Evolutionary conservation across 179 eudicot species (phyloP), one percentile per base, ranked within the genome.

Genomic region (Pouteria campechiana): DNA sequence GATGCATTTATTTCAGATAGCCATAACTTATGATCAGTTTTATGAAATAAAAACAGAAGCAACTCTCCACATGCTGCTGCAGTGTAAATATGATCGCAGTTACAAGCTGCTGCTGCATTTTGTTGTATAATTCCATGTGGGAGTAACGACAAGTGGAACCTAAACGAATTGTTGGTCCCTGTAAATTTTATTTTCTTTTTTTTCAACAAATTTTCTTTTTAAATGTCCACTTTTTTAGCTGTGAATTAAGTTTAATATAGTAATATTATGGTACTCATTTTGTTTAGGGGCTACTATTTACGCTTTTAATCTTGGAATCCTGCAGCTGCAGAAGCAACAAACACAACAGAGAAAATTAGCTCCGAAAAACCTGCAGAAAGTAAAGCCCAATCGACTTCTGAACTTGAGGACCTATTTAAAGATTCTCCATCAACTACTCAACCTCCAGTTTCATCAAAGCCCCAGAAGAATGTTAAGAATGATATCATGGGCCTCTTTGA

Each of bases 401-500:
- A 71, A 67, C 55, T 90, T 54, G 98, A 82, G 64, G 94, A 86
- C 66, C 65, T 90, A 37, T 87, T 85, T 39, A 68, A 72, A 31
- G 84, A 72, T 60, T 56, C 78, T 23, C 52, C 81, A 63, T 52
- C 77, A 32, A 43, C 73, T 43, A 45, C 58, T 41, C 47, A 73
- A 58, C 57, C 75, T 53, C 39, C 62, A 32, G 63, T 41, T 31
- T 9, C 64, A 32, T 72, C 39, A 48, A 75, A 79, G 50, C 90
- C 80, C 49, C 73, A 72, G 52, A 90, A 86, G 59, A 93, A 81
- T 77, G 77, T 67, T 19, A 86, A 74, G 71, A 76, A 77, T 61
- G 98, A 90, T 64, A 86, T 90, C 30, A 86, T 90, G 98, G 79
- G 94, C 57, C 98, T 90, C 40, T 90, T 90, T 73, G 98, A 90